Evolutionary conservation across 2,329 filamentous ascomycete species (phyloP).

Genomic region (Xylariaceae sp.): DNA sequence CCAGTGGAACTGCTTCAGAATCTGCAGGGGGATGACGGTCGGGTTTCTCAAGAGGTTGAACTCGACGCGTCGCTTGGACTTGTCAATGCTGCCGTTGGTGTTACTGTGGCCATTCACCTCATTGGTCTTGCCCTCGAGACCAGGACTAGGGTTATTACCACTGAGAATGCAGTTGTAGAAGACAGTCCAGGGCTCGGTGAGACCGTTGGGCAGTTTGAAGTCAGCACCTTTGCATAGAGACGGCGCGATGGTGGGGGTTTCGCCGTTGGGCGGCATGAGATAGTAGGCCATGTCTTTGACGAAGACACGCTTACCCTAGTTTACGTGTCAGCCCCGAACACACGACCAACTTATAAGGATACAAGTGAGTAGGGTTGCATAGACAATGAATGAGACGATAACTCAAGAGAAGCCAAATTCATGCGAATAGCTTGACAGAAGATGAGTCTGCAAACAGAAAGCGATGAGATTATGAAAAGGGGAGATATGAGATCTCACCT

Average conservation of each 20-base stretch:
- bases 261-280: slow-evolving; percentile 68
- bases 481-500: slow-evolving; percentile 53
- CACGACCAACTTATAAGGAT: background rate
- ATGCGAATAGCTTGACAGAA: background rate
- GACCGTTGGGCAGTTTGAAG: slow-evolving; percentile 19
- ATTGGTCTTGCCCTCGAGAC: slow-evolving; percentile 7
- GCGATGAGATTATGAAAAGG: background rate
- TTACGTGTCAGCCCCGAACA: background rate
- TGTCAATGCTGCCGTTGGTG: slow-evolving; percentile 11
- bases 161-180: background rate
- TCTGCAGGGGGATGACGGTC: slow-evolving; percentile 70
- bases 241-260: slow-evolving; percentile 65
- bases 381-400: no score
- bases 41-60: slow-evolving; percentile 65
- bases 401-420: no score
- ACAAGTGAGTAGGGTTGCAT: no score
- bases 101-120: slow-evolving; percentile 8
- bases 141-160: background rate
- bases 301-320: slow-evolving; percentile 81
- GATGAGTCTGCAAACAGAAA: background rate
- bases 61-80: slow-evolving; percentile 18
- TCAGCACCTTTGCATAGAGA: slow-evolving; percentile 62
- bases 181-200: background rate
- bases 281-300: slow-evolving; percentile 99
- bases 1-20: slow-evolving; percentile 81